Conservation (phyloP, 768 basidiomycete genomes). For the Tylopilus vinaceipallidus region DNA sequence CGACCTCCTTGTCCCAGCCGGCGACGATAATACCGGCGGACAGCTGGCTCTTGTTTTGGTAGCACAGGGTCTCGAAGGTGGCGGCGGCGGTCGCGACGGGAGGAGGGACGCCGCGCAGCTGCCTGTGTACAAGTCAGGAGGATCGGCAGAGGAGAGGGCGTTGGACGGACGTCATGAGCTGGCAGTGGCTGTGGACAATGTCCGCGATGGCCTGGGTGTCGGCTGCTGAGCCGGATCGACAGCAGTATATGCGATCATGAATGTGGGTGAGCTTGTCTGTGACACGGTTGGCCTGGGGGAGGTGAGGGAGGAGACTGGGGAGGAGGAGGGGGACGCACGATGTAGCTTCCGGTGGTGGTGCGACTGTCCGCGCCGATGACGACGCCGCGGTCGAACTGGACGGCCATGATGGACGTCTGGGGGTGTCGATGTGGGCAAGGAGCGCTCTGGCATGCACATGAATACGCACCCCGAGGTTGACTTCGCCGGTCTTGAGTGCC, state of each 20-base stretch:
- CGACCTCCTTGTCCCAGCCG: constrained; percentile 91
- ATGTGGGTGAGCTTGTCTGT: constrained; percentile 97
- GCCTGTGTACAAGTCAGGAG: constrained; percentile 32
- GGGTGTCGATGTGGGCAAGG: neutral
- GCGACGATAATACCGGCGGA: constrained; percentile 96
- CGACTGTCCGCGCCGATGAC: constrained; percentile 97
- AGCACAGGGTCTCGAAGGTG: constrained; percentile 84
- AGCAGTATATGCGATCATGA: constrained; percentile 98
- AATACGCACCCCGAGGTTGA: constrained; percentile 87
- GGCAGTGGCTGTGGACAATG: constrained; percentile 78
- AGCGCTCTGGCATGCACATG: neutral
- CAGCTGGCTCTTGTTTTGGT: constrained; percentile 87
- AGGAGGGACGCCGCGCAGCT: constrained; percentile 63
- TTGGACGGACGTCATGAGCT: constrained; percentile 62
- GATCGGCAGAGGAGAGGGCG: neutral
- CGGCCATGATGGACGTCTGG: constrained; percentile 99
- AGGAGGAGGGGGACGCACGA: constrained; percentile 49
- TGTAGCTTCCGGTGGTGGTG: constrained; percentile 95
- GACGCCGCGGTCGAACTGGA: constrained; percentile 93
- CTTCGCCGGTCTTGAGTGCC: constrained; percentile 86
- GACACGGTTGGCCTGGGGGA: constrained; percentile 85
- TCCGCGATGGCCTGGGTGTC: constrained; percentile 98
- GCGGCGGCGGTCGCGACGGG: constrained; percentile 81
- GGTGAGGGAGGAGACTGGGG: neutral
- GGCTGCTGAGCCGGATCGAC: constrained; percentile 96